Evolutionary conservation across 495 filamentous ascomycete genomes (phyloP).

Genomic region (Tuber aestivum): DNA sequence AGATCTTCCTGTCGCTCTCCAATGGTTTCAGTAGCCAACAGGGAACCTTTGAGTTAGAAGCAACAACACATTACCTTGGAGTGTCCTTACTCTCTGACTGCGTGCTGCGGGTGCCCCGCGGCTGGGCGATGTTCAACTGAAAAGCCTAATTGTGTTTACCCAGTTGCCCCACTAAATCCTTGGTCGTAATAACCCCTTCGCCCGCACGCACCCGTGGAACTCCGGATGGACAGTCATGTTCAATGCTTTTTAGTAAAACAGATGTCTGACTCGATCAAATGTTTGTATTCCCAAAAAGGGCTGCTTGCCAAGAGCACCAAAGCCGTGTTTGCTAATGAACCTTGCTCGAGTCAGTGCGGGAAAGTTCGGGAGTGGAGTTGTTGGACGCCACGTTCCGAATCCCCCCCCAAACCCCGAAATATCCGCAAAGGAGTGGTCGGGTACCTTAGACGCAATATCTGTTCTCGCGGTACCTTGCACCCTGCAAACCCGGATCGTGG

Average conservation of each 20-base stretch:
- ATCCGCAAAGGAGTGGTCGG: not conserved
- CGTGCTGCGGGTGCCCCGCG: not conserved
- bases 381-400: not conserved
- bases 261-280: not conserved
- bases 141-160: not conserved
- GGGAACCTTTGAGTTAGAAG: not conserved
- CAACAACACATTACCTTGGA: not conserved
- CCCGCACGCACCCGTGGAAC: not conserved
- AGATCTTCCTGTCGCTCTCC: not conserved
- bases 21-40: not conserved
- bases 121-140: not conserved
- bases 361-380: not conserved
- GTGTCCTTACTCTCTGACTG: not conserved
- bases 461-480: not conserved
- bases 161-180: not conserved
- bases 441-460: not conserved
- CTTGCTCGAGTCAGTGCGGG: not conserved
- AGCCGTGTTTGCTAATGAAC: not conserved
- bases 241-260: not conserved
- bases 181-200: not conserved
- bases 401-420: not conserved
- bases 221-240: not conserved
- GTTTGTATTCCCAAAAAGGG: not conserved
- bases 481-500: not conserved
- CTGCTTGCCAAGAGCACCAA: not conserved